Conservation (phyloP, 129 eudicot species). For the Arctium lappa region DNA sequence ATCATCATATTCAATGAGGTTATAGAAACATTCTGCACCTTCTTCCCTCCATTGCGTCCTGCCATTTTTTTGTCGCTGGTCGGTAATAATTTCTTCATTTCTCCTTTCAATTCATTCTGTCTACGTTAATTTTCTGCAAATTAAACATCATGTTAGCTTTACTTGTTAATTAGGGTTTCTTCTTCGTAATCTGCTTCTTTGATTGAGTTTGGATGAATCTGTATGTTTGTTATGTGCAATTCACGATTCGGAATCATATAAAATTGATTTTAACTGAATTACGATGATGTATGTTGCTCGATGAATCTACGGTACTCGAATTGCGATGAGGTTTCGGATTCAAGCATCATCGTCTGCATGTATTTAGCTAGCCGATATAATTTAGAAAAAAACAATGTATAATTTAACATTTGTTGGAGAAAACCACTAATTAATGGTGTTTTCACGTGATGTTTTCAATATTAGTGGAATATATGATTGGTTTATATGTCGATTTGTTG, state of each 20-base stretch:
- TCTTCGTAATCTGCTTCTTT: background rate
- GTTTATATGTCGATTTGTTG: conserved; percentile 4
- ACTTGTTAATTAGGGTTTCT: background rate
- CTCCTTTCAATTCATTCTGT: background rate
- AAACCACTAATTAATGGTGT: background rate
- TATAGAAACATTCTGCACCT: conserved; percentile 19
- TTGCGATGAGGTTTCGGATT: conserved; percentile 16
- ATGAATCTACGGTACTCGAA: conserved; percentile 7
- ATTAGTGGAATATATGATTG: background rate
- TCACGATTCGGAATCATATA: background rate
- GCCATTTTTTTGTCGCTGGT: conserved; percentile 45
- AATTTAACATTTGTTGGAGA: background rate
- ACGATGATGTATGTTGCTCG: background rate
- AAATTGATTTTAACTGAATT: background rate
- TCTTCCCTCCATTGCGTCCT: conserved; percentile 32
- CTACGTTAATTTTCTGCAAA: background rate
- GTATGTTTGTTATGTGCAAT: background rate
- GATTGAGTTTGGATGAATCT: background rate
- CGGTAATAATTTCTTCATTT: conserved; percentile 3
- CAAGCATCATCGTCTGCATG: conserved; percentile 18
- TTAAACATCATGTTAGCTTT: conserved; percentile 4
- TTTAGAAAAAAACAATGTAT: background rate
- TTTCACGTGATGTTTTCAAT: conserved; percentile 13
- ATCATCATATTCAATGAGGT: conserved; percentile 20
- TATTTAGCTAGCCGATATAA: conserved; percentile 14